Evolutionary conservation across 306 rosid genomes (phyloP).

Genomic region (Vigna unguiculata): DNA sequence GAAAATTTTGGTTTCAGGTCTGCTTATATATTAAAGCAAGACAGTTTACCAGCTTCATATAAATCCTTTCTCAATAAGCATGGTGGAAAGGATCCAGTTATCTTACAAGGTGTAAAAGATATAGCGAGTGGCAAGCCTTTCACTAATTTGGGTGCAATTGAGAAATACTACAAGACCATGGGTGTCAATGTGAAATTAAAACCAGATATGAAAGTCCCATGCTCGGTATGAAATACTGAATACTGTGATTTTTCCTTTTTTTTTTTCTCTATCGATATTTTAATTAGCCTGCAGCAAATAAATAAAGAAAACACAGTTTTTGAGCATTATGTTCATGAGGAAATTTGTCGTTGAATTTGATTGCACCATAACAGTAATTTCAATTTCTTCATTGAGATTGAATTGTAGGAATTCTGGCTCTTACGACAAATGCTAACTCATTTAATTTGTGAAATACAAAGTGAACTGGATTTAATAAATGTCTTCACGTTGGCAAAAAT

Average conservation of each 20-base stretch:
- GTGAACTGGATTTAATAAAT: slow-evolving; percentile 8
- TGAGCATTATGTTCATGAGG: slow-evolving; percentile 32
- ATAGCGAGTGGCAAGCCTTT: slow-evolving; percentile 76
- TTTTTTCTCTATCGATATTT: slow-evolving; percentile 5
- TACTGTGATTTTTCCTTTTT: slow-evolving; percentile 22
- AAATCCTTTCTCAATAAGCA: slow-evolving; percentile 94
- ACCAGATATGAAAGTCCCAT: slow-evolving; percentile 86
- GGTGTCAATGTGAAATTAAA: slow-evolving; percentile 71
- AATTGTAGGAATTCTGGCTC: slow-evolving; percentile 8
- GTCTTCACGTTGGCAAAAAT: slow-evolving; percentile 8
- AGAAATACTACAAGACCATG: slow-evolving; percentile 65
- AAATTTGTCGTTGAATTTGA: slow-evolving; percentile 35
- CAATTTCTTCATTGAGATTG: slow-evolving; percentile 29
- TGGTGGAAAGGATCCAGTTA: slow-evolving; percentile 84
- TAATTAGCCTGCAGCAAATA: slow-evolving; percentile 23
- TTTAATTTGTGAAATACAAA: slow-evolving; percentile 40
- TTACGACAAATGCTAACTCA: slow-evolving; percentile 10
- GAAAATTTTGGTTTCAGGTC: slow-evolving; percentile 66
- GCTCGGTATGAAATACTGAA: slow-evolving; percentile 68
- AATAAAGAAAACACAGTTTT: slow-evolving; percentile 32
- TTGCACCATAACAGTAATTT: neutral
- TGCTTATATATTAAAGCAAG: slow-evolving; percentile 94
- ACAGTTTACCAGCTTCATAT: slow-evolving; percentile 89
- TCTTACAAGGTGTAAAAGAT: slow-evolving; percentile 81
- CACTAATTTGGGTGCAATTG: slow-evolving; percentile 68